phyloP scores from a whole-genome alignment of 495 filamentous ascomycete species.

The Trichoderma reesei region DNA sequence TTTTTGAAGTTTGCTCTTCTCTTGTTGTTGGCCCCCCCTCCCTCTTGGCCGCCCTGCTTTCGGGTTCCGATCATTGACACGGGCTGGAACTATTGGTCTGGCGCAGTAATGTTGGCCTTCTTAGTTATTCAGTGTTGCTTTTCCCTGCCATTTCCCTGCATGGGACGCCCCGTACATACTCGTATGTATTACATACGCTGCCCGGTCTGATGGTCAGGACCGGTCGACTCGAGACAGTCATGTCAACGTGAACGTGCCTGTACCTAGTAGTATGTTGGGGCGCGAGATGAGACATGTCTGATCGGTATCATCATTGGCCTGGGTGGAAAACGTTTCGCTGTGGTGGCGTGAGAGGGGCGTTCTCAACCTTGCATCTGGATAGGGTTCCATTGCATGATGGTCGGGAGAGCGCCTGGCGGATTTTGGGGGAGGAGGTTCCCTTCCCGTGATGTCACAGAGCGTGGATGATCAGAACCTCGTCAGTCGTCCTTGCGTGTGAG shows the following conservation, averaged over 20 bases:
- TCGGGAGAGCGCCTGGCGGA: not conserved
- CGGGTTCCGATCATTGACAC: not conserved
- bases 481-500: not conserved
- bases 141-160: not conserved
- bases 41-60: not conserved
- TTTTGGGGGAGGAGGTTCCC: not conserved
- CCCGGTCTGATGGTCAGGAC: too few species aligned
- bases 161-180: too few species aligned
- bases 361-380: not conserved
- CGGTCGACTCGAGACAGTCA: too few species aligned
- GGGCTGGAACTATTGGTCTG: not conserved
- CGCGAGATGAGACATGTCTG: not conserved
- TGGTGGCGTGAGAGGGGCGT: not conserved
- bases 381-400: not conserved
- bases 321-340: not conserved
- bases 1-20: too few species aligned
- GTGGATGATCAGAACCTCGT: not conserved
- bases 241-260: too few species aligned
- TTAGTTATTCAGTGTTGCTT: not conserved
- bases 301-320: not conserved
- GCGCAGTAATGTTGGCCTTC: not conserved
- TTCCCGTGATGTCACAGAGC: not conserved
- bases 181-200: too few species aligned
- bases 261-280: too few species aligned
- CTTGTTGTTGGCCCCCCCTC: not conserved